Evolutionary conservation across 2,329 filamentous ascomycete species (phyloP).

Genomic region (Capronia epimyces): DNA sequence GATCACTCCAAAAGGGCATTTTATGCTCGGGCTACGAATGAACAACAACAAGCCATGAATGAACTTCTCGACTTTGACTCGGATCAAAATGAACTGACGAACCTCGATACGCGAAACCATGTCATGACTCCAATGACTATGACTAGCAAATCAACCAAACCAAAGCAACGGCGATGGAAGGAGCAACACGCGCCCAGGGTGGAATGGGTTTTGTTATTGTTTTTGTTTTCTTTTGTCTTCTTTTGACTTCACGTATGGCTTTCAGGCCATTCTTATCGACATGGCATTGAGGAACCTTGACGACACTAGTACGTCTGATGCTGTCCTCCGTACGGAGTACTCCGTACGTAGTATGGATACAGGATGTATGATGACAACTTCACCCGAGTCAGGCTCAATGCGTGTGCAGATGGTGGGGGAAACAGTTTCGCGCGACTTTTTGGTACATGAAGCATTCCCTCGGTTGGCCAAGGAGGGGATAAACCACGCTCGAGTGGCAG

Average conservation of each 20-base stretch:
- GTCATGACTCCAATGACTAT: constrained; percentile 14
- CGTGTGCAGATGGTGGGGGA: constrained; percentile 26
- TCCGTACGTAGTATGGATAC: neutral
- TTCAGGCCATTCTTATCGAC: constrained; percentile 11
- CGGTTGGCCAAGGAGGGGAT: neutral
- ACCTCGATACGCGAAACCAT: neutral
- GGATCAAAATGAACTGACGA: constrained; percentile 6
- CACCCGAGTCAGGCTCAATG: constrained; percentile 3
- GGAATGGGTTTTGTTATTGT: neutral
- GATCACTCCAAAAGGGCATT: constrained; percentile 6
- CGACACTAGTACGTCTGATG: neutral
- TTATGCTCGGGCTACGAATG: neutral
- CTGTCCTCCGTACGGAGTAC: no score
- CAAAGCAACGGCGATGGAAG: constrained; percentile 14
- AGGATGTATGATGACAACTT: neutral
- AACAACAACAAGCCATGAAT: constrained; percentile 2
- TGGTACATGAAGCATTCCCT: neutral
- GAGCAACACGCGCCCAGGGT: neutral
- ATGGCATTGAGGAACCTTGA: constrained; percentile 6
- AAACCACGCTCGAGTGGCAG: neutral
- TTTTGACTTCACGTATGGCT: neutral
- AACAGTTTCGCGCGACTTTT: neutral
- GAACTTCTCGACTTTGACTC: neutral
- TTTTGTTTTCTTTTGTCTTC: constrained; percentile 2
- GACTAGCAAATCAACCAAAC: neutral